Percentiles rank a stretch among this genome's conserved stretches.
Conservation (phyloP, 164 flowering plant genomes). For the Santalum album region DNA sequence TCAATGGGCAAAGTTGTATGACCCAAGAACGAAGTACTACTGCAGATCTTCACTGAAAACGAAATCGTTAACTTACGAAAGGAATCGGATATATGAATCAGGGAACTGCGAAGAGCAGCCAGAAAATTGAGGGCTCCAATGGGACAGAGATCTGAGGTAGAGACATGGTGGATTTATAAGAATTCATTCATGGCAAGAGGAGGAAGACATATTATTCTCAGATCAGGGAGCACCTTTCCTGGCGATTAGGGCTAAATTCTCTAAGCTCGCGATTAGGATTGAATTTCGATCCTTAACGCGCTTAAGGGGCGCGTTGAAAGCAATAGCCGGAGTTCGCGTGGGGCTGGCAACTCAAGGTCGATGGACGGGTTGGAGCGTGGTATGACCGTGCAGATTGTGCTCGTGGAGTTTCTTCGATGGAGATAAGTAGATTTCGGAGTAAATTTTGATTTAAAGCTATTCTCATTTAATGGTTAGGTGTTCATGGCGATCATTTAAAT, state of each 20-base stretch:
- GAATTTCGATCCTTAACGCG: too few species aligned
- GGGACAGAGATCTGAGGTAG: slow-evolving; percentile 3
- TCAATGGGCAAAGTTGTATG: not conserved
- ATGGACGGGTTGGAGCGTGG: too few species aligned
- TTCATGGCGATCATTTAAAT: not conserved
- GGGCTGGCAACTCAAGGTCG: too few species aligned
- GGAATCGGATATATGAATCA: not conserved
- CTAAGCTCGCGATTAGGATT: slow-evolving; percentile 8
- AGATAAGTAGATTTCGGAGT: too few species aligned
- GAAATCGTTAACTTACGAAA: slow-evolving; percentile 6
- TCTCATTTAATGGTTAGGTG: too few species aligned
- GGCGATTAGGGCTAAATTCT: slow-evolving; percentile 21
- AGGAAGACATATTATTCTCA: slow-evolving; percentile 9
- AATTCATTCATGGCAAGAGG: slow-evolving; percentile 2
- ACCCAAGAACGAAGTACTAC: not conserved
- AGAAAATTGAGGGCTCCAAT: slow-evolving; percentile 10
- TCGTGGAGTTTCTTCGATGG: too few species aligned
- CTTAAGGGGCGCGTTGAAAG: too few species aligned
- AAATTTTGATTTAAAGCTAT: too few species aligned
- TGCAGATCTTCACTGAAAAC: not conserved
- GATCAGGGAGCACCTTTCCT: slow-evolving; percentile 22
- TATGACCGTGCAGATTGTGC: too few species aligned
- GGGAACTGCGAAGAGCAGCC: not conserved
- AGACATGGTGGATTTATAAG: slow-evolving; percentile 18
- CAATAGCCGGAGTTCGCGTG: too few species aligned